Conservation (phyloP, 805 yeast genomes). For the Metahyphopichia silvanorum region DNA sequence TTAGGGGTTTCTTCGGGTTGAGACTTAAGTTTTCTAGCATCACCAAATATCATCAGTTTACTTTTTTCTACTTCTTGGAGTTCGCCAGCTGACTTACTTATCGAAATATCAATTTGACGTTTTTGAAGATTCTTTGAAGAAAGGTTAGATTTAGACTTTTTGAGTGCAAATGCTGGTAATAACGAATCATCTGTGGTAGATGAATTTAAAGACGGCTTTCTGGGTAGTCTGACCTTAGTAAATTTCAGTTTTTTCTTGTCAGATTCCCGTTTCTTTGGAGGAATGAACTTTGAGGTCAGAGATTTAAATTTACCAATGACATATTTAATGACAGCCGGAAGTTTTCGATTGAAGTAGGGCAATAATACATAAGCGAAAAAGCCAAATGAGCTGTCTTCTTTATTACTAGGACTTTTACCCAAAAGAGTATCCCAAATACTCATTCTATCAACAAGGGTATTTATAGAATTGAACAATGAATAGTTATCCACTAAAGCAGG, state of each 20-base stretch:
- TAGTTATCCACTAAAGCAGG: conserved; percentile 10
- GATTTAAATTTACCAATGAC: conserved; percentile 48
- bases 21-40: conserved; percentile 20
- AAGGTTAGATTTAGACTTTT: conserved; percentile 38
- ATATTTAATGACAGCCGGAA: conserved; percentile 46
- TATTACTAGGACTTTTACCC: conserved; percentile 25
- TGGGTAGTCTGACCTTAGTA: no score
- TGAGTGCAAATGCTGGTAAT: conserved; percentile 31
- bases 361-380: conserved; percentile 51
- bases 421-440: conserved; percentile 51
- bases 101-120: conserved; percentile 39
- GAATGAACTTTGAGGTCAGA: conserved; percentile 33
- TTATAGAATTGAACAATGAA: conserved; percentile 25
- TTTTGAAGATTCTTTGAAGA: conserved; percentile 35
- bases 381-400: conserved; percentile 41
- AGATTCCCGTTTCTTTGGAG: conserved; percentile 6
- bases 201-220: no score
- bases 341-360: conserved; percentile 49
- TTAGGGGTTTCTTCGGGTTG: not conserved
- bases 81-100: not conserved
- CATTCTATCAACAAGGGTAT: conserved; percentile 49
- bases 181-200: conserved; percentile 2
- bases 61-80: not conserved
- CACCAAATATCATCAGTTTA: conserved; percentile 19
- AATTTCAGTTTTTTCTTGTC: no score